Conservation (phyloP, 768 basidiomycete species). For the Epithele typhae region DNA sequence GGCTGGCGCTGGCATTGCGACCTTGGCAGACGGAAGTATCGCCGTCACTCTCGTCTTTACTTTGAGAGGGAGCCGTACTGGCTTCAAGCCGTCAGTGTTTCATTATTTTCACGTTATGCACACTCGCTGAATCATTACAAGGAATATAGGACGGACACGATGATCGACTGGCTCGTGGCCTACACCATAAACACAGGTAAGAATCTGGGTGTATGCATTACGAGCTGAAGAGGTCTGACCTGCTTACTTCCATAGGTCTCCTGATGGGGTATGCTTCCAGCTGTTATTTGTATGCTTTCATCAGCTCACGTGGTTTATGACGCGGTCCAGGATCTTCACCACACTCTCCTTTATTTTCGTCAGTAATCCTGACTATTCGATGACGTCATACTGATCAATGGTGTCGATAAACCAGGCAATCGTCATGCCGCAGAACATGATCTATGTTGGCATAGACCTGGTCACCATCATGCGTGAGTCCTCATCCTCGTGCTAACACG, state of each 20-base stretch:
- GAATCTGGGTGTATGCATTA: too few relatives aligned
- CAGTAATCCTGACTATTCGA: background rate
- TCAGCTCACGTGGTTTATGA: background rate
- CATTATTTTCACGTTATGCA: too few relatives aligned
- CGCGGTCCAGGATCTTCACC: background rate
- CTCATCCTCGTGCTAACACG: background rate
- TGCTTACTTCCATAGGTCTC: background rate
- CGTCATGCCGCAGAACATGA: conserved; percentile 10
- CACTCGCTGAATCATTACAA: too few relatives aligned
- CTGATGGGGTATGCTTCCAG: conserved; percentile 2
- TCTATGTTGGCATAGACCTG: conserved; percentile 7
- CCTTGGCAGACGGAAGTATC: conserved; percentile 1
- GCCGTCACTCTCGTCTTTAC: conserved; percentile 2
- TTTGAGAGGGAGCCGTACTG: conserved; percentile 4
- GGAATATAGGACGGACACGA: conserved; percentile 4
- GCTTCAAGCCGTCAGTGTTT: conserved; percentile 1
- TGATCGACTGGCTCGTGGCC: conserved; percentile 7
- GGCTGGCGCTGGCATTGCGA: conserved; percentile 2
- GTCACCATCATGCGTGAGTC: conserved; percentile 9
- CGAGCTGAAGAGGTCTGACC: too few relatives aligned
- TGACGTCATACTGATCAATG: background rate
- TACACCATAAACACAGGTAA: conserved; percentile 10
- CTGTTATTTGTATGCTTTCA: background rate
- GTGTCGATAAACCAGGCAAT: background rate
- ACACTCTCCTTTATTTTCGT: conserved; percentile 6